These are phyloP conservation scores for Wickerhamiella occidentalis DNA, from an alignment of 805 yeast species.

Conservation along the genomic window DNA sequence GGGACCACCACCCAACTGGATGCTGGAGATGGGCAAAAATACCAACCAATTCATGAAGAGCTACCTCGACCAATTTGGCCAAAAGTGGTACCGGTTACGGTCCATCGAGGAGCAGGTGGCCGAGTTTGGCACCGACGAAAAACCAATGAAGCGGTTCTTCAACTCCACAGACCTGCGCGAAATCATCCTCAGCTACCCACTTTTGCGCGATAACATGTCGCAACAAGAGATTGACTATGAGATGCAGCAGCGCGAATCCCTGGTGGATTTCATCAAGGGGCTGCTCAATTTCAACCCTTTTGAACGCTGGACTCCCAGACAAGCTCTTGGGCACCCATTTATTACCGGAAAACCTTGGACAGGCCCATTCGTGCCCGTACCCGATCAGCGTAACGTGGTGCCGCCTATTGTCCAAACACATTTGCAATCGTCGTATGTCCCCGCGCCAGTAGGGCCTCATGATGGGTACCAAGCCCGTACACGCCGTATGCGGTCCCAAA, in stretches of 20 bases:
- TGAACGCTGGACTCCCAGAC: slow-evolving; percentile 95
- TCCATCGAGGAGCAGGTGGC: slow-evolving; percentile 41
- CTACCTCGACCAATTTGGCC: slow-evolving; percentile 28
- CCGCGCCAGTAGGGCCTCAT: background rate
- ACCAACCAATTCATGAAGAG: slow-evolving; percentile 56
- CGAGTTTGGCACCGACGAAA: slow-evolving; percentile 40
- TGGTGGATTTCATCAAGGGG: slow-evolving; percentile 68
- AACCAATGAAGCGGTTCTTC: slow-evolving; percentile 78
- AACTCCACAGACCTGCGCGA: slow-evolving; percentile 52
- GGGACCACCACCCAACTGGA: slow-evolving; percentile 85
- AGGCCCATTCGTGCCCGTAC: slow-evolving; percentile 29
- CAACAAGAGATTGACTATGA: slow-evolving; percentile 49
- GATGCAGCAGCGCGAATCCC: slow-evolving; percentile 52
- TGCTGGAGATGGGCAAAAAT: slow-evolving; percentile 91
- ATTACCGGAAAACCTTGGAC: slow-evolving; percentile 48
- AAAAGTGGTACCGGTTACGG: slow-evolving; percentile 33
- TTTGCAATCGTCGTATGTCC: background rate
- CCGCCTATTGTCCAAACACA: slow-evolving; percentile 2
- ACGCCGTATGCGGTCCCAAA: slow-evolving; percentile 30
- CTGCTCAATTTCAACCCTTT: slow-evolving; percentile 76
- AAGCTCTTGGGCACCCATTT: slow-evolving; percentile 85
- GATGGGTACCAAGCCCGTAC: background rate
- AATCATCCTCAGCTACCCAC: slow-evolving; percentile 61
- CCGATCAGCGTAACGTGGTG: background rate
- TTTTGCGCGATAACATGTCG: slow-evolving; percentile 28